Base-by-base conservation (phyloP, 495 filamentous ascomycete genomes). In the Ascodesmis nigricans region DNA sequence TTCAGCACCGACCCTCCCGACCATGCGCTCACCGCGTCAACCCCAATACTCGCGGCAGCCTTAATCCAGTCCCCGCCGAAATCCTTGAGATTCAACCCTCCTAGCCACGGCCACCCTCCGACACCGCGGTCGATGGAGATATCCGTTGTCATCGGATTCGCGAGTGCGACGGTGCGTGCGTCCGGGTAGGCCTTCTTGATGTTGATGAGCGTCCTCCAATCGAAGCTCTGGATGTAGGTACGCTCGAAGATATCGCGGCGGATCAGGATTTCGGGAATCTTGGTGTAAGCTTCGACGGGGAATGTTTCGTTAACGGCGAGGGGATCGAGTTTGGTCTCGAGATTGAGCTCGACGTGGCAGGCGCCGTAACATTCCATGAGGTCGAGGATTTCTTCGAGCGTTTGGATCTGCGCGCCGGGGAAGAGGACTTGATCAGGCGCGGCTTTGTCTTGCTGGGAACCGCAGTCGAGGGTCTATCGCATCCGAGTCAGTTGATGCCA, bases 301-400 rank as follows among this genome's bases (percentile, higher is more conserved):
- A 53, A 32, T 14, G 50, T 53, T 30, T 53, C 42, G 29, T 53
- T 47, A 5, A 42, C 22, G 11, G 33, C 29, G 17, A 49, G 21
- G 2, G 50, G 50, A 33, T 53, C 46, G 14, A 53, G 21, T 39
- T 53, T 53, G 6, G 50, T 53, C 45, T 55, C 50, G 25, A 53
- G 27, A 31, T 49, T 52, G 35, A 52, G 29, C 28, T 40, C 26
- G 15, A 54, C 41, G 16, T 46, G 43, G 16, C 38, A 32, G 38
- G 49, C 50, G n/a, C 50, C 46, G 23, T 53, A 53, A 33, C 50
- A 53, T 13, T 52, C 40, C 10, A 53, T 33, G 4, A 53, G 24
- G 17, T 53, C 43, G 4, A 53, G 38, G n/a, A 53, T 43, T 21
- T 53, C 46, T 25, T 53, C 50, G 1, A 53, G 43, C 16, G 50